These are phyloP conservation scores for Aspergillus latus DNA, from an alignment of 2,329 filamentous ascomycete genomes.

Conservation along the genomic window DNA sequence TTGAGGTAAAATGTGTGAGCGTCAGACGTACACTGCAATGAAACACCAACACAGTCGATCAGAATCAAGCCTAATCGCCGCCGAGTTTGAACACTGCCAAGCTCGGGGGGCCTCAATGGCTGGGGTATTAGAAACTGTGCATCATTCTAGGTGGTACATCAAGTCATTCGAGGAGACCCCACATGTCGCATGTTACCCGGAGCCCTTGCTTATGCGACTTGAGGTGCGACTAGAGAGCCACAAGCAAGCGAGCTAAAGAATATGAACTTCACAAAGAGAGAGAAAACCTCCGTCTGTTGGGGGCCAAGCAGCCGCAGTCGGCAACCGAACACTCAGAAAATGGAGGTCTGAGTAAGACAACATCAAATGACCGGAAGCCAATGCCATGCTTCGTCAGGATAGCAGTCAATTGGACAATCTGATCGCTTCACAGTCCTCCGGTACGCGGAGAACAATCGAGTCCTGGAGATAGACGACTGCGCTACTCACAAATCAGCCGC, in stretches of 20 bases:
- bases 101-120: conserved; percentile 6
- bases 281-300: conserved; percentile 1
- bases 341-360: neutral
- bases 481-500: neutral
- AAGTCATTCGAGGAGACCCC: conserved; percentile 8
- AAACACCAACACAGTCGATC: conserved; percentile 2
- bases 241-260: neutral
- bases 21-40: neutral
- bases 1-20: neutral
- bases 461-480: neutral
- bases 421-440: neutral
- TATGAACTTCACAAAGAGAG: neutral
- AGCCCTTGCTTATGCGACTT: neutral
- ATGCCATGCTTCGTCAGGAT: neutral
- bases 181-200: neutral
- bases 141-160: conserved; percentile 15
- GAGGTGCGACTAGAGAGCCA: neutral
- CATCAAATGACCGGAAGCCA: neutral
- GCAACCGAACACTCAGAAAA: neutral
- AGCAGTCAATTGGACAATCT: neutral
- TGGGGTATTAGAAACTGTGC: neutral
- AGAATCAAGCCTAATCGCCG: conserved; percentile 10
- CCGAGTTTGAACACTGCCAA: conserved; percentile 4
- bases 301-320: conserved; percentile 4
- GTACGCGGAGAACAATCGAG: neutral